These are phyloP conservation scores for Mucor circinelloides DNA, from an alignment of 371 early-diverging fungal species.

Conservation along the genomic window DNA sequence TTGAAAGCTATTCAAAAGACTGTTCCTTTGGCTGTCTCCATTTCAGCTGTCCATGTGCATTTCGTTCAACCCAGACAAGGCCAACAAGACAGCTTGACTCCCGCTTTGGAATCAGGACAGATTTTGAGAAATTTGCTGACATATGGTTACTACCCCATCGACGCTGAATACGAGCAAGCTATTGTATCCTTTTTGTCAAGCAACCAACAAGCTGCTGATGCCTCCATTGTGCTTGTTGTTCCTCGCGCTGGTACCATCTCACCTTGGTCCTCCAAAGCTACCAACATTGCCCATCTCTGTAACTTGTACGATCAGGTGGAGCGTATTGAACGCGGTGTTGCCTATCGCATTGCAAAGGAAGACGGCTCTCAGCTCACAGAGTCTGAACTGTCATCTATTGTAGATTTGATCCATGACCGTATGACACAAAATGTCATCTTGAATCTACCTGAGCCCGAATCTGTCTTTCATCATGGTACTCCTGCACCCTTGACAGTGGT, in stretches of 20 bases:
- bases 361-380: conserved; percentile 34
- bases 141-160: conserved; percentile 51
- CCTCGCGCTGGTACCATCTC: conserved; percentile 95
- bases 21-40: conserved; percentile 48
- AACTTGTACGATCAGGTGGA: conserved; percentile 70
- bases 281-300: conserved; percentile 92
- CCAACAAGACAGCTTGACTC: conserved; percentile 33
- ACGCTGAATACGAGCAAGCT: conserved; percentile 29
- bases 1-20: conserved; percentile 55
- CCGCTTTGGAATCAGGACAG: conserved; percentile 39
- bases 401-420: conserved; percentile 78
- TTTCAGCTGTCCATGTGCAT: conserved; percentile 72
- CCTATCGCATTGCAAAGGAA: conserved; percentile 59
- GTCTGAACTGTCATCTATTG: conserved; percentile 49
- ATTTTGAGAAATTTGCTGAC: conserved; percentile 49
- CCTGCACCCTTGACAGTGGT: conserved; percentile 83
- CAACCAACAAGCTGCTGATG: conserved; percentile 29
- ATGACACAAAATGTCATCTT: conserved; percentile 87
- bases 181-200: conserved; percentile 43
- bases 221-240: conserved; percentile 63
- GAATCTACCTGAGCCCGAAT: conserved; percentile 61
- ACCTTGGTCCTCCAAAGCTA: conserved; percentile 99
- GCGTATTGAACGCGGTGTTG: conserved; percentile 88
- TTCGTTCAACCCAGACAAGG: conserved; percentile 65
- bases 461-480: conserved; percentile 75